A percentile compares a stretch with the other conserved stretches of the same genome.
phyloP scores from a whole-genome alignment of 805 yeast genomes.

The Candida piceae region DNA sequence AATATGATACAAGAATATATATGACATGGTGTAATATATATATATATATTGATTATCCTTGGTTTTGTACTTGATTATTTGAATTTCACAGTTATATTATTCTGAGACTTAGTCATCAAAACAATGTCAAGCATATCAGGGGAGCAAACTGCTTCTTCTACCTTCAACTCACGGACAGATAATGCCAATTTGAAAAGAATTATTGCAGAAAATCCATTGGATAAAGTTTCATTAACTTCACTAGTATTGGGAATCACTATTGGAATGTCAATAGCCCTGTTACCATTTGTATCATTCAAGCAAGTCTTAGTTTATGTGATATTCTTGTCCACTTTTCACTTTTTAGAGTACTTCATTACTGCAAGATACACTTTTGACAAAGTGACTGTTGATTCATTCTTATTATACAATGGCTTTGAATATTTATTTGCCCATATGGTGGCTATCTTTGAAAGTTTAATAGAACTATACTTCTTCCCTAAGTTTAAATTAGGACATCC shows the following conservation, averaged over 20 bases:
- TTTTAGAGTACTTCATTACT: constrained; percentile 77
- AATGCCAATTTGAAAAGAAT: constrained; percentile 4
- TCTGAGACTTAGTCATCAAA: neutral
- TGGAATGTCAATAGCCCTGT: constrained; percentile 34
- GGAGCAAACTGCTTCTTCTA: no score
- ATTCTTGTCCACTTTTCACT: constrained; percentile 61
- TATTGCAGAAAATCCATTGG: constrained; percentile 35
- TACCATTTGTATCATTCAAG: constrained; percentile 26
- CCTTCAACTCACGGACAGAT: constrained; percentile 4
- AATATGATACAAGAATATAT: no score
- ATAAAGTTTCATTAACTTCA: constrained; percentile 41
- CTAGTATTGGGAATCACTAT: constrained; percentile 37
- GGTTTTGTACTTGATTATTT: no score
- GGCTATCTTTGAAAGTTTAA: constrained; percentile 46
- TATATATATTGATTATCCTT: no score
- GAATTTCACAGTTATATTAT: no score
- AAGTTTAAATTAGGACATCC: constrained; percentile 21
- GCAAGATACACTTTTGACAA: constrained; percentile 65
- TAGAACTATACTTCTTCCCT: constrained; percentile 41
- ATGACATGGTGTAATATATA: no score
- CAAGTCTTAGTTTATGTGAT: constrained; percentile 42
- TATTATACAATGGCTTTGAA: constrained; percentile 57
- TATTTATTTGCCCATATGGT: constrained; percentile 53
- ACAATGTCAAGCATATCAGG: neutral
- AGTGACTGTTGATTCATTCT: constrained; percentile 65